Conservation (phyloP, 495 filamentous ascomycete species). For the Aspergillus carlsbadensis region DNA sequence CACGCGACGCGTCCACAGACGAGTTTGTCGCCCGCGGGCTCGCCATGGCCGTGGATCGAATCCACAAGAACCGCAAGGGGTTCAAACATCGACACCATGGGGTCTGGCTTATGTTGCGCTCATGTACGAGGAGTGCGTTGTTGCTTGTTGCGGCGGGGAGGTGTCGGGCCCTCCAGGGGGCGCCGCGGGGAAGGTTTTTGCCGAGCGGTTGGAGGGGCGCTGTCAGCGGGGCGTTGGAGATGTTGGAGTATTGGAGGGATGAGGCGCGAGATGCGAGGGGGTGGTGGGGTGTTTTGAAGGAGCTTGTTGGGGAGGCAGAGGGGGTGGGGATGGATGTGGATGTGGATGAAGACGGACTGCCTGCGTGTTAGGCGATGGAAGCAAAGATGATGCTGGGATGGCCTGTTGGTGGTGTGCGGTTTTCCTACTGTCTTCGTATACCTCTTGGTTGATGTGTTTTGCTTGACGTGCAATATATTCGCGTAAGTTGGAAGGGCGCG, state of each 20-base stretch:
- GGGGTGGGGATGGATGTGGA: too few species aligned
- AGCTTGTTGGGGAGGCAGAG: too few species aligned
- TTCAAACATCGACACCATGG: slow-evolving; percentile 37
- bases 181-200: too few species aligned
- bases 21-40: slow-evolving; percentile 19
- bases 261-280: neutral
- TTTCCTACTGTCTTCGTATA: too few species aligned
- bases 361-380: too few species aligned
- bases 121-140: slow-evolving; percentile 26
- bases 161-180: too few species aligned
- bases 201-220: neutral
- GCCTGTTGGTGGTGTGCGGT: too few species aligned
- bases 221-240: neutral
- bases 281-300: neutral
- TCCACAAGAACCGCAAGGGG: slow-evolving; percentile 27
- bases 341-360: too few species aligned
- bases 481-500: too few species aligned
- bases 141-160: slow-evolving; percentile 15
- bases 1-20: slow-evolving; percentile 12
- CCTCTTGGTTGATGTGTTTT: too few species aligned
- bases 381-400: too few species aligned
- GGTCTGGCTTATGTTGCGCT: slow-evolving; percentile 32
- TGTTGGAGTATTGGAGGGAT: neutral
- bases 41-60: slow-evolving; percentile 25
- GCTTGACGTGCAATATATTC: too few species aligned